These are phyloP conservation scores for Coniferiporia sulphurascens DNA, from an alignment of 1,284 basidiomycete genomes.

Conservation along the genomic window DNA sequence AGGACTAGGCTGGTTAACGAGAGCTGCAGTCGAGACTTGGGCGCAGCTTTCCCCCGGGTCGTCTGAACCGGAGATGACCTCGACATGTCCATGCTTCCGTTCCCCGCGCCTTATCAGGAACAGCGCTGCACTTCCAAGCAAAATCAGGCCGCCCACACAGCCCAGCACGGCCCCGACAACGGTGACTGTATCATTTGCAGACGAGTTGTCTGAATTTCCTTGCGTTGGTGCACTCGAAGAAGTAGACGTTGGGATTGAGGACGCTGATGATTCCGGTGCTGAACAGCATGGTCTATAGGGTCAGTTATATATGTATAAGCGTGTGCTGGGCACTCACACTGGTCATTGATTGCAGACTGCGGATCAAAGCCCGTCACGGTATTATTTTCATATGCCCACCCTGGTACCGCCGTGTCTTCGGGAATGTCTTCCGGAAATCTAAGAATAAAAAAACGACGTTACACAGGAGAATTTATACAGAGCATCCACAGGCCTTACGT, in stretches of 20 bases:
- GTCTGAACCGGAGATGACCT: not conserved
- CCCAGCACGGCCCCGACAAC: not conserved
- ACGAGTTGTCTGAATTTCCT: not conserved
- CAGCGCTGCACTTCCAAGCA: not conserved
- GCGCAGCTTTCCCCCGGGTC: not conserved
- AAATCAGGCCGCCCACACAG: not conserved
- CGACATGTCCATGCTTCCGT: not conserved
- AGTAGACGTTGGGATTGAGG: not conserved
- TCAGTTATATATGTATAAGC: not conserved
- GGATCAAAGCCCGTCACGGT: not conserved
- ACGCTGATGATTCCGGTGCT: not conserved
- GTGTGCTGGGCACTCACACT: not conserved
- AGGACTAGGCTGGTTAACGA: not conserved
- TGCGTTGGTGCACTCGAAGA: not conserved
- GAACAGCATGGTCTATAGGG: not conserved
- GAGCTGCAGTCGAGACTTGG: not conserved
- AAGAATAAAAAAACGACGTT: not conserved
- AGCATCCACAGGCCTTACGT: not conserved
- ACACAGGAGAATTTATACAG: not conserved
- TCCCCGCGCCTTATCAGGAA: not conserved
- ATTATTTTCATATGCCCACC: conserved; percentile 19
- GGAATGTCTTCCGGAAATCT: conserved; percentile 20
- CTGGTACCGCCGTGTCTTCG: conserved; percentile 16
- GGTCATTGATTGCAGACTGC: not conserved
- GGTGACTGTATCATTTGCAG: not conserved